These are phyloP conservation scores for Microthlaspi erraticum DNA, from an alignment of 345 rosid species.

Conservation along the genomic window DNA sequence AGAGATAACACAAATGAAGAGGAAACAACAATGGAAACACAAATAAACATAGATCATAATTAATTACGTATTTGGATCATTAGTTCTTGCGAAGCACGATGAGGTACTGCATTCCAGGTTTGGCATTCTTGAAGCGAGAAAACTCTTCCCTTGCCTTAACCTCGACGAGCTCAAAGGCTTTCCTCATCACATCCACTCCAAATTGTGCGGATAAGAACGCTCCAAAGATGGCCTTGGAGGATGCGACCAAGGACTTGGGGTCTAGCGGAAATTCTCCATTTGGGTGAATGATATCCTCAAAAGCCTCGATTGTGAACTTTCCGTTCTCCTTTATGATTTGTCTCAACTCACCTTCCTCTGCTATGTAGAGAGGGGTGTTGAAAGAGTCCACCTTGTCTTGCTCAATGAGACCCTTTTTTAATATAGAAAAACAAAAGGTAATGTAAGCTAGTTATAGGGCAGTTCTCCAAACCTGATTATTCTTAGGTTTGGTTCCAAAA, in stretches of 20 bases:
- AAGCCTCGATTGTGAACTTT: conserved; percentile 29
- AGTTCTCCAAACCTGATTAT: too few species aligned
- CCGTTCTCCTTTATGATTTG: conserved; percentile 27
- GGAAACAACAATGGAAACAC: background rate
- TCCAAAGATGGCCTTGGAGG: conserved; percentile 16
- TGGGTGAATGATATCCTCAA: conserved; percentile 31
- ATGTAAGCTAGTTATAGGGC: background rate
- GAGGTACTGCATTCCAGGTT: conserved; percentile 38
- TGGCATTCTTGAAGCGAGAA: conserved; percentile 17
- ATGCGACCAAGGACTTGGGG: conserved; percentile 20
- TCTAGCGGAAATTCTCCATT: conserved; percentile 11
- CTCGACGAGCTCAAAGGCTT: conserved; percentile 27
- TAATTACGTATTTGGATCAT: background rate
- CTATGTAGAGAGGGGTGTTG: conserved; percentile 16
- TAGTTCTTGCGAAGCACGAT: conserved; percentile 28
- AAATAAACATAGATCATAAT: background rate
- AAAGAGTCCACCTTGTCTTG: conserved; percentile 39
- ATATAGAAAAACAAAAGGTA: background rate
- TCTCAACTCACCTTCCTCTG: conserved; percentile 19
- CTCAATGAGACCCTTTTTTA: conserved; percentile 33
- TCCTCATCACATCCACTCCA: background rate
- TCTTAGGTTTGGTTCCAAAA: too few species aligned
- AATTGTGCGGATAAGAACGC: conserved; percentile 14
- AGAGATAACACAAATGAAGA: background rate
- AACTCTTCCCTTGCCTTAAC: conserved; percentile 3